These are phyloP conservation scores for Rhododendron ovatum DNA, from an alignment of 148 eudicot species.

Conservation along the genomic window DNA sequence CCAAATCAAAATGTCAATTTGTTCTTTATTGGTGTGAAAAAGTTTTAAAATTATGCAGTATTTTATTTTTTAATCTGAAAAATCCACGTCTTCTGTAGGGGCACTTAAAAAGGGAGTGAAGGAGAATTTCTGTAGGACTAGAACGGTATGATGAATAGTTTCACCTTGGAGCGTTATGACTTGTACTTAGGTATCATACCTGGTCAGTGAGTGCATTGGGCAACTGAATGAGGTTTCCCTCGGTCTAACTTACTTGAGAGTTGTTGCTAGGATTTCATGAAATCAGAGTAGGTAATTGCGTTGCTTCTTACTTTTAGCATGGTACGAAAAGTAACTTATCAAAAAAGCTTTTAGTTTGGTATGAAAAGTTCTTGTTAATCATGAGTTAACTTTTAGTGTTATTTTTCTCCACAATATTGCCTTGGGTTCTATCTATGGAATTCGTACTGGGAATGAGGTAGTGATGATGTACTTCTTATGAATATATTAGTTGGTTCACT, in stretches of 20 bases:
- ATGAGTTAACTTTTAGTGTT: not conserved
- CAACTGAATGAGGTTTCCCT: not conserved
- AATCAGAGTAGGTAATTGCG: not conserved
- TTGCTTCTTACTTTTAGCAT: not conserved
- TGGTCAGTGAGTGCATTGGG: not conserved
- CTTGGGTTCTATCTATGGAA: not conserved
- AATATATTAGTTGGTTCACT: not conserved
- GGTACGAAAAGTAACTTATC: not conserved
- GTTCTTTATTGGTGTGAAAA: too few relatives aligned
- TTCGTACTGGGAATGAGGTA: not conserved
- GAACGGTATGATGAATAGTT: not conserved
- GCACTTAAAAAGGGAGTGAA: not conserved
- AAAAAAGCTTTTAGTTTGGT: too few relatives aligned
- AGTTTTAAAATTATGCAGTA: too few relatives aligned
- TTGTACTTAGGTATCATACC: not conserved
- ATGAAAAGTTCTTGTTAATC: not conserved
- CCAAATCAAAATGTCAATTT: too few relatives aligned
- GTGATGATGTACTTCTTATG: not conserved
- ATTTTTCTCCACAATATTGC: not conserved
- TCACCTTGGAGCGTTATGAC: not conserved
- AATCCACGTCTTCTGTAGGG: not conserved
- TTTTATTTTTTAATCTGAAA: too few relatives aligned
- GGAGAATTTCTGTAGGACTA: not conserved
- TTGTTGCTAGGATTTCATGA: not conserved
- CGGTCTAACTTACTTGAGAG: not conserved